These are phyloP conservation scores for Rhizopogon roseolus DNA, from an alignment of 768 basidiomycete species.

Conservation along the genomic window DNA sequence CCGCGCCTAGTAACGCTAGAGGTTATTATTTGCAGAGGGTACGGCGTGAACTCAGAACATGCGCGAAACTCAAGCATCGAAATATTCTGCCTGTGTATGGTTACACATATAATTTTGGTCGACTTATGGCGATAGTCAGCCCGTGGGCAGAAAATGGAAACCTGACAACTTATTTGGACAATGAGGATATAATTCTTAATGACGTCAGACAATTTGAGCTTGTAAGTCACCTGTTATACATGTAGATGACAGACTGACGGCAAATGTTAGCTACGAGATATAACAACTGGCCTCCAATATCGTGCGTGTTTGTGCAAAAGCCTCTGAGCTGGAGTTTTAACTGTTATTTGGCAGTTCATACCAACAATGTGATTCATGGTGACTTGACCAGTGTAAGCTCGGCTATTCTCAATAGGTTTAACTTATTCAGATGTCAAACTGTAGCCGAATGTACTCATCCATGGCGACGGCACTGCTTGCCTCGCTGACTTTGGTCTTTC, in stretches of 20 bases:
- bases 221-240: slow-evolving; percentile 3
- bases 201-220: slow-evolving; percentile 9
- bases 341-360: neutral
- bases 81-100: slow-evolving; percentile 18
- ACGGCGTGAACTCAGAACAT: slow-evolving; percentile 15
- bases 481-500: slow-evolving; percentile 43
- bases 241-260: neutral
- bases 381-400: slow-evolving; percentile 5
- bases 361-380: neutral
- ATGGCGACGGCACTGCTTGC: slow-evolving; percentile 31
- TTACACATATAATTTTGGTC: slow-evolving; percentile 14
- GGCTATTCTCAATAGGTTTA: neutral
- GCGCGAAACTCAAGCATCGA: slow-evolving; percentile 12
- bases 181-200: neutral
- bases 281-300: neutral
- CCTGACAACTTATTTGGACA: slow-evolving; percentile 11
- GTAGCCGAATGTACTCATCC: slow-evolving; percentile 24
- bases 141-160: slow-evolving; percentile 15
- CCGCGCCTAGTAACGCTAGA: too few relatives aligned
- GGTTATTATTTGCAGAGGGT: slow-evolving; percentile 9
- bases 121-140: slow-evolving; percentile 14
- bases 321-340: too few relatives aligned
- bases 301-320: neutral
- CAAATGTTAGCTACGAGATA: neutral
- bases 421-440: neutral